These are phyloP conservation scores for Lathyrus oleraceus DNA, from an alignment of 306 rosid genomes.

Conservation along the genomic window DNA sequence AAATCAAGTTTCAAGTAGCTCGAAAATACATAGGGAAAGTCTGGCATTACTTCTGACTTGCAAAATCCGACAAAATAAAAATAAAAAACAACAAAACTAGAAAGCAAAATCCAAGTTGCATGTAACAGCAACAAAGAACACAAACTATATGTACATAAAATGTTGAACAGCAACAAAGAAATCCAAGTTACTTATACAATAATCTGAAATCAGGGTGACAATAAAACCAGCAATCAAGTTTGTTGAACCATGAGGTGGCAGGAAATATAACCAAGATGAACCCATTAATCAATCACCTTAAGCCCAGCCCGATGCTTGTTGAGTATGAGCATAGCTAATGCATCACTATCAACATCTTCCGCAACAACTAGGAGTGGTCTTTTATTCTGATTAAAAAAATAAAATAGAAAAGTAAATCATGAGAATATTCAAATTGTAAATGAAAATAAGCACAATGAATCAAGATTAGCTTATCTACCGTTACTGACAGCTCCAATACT, in stretches of 20 bases:
- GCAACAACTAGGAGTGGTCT: conserved; percentile 92
- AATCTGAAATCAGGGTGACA: background rate
- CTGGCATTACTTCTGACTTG: conserved; percentile 2
- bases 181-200: background rate
- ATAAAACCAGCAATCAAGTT: conserved; percentile 14
- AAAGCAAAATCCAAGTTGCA: conserved; percentile 11
- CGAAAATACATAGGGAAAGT: conserved; percentile 1
- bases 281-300: conserved; percentile 59
- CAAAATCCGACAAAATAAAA: background rate
- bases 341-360: conserved; percentile 92
- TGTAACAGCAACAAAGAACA: conserved; percentile 11
- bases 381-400: conserved; percentile 54
- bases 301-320: conserved; percentile 93
- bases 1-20: conserved; percentile 13
- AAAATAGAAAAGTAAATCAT: conserved; percentile 27
- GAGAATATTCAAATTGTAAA: conserved; percentile 33
- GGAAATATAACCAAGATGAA: conserved; percentile 23
- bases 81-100: background rate
- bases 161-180: conserved; percentile 8
- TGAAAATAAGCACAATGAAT: conserved; percentile 22
- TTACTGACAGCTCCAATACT: conserved; percentile 70
- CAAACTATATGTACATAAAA: background rate
- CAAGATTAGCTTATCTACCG: conserved; percentile 51
- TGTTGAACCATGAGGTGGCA: background rate
- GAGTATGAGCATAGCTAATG: conserved; percentile 87